These are phyloP conservation scores for Blastocystis sp. DNA, from an alignment of 352 stramenopile species.

Conservation along the genomic window DNA sequence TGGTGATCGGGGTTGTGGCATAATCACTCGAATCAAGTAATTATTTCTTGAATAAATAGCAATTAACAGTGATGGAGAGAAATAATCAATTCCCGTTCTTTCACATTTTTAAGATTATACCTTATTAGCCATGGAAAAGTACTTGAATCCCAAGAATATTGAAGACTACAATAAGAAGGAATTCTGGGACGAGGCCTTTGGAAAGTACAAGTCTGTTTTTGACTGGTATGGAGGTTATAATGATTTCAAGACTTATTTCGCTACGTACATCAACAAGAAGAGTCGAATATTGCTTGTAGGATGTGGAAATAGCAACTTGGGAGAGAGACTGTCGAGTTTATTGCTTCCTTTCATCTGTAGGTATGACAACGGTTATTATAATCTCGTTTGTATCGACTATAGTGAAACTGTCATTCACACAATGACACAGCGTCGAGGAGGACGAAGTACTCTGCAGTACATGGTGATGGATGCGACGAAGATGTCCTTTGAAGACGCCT, in stretches of 20 bases:
- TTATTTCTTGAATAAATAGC: neutral
- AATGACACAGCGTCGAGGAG: slow-evolving; percentile 13
- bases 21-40: neutral
- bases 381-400: slow-evolving; percentile 50
- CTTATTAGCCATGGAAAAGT: slow-evolving; percentile 13
- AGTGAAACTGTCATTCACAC: slow-evolving; percentile 40
- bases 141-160: slow-evolving; percentile 34
- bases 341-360: neutral
- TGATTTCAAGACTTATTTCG: slow-evolving; percentile 33
- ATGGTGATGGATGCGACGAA: slow-evolving; percentile 58
- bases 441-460: neutral
- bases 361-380: slow-evolving; percentile 58
- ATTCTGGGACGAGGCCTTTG: slow-evolving; percentile 28
- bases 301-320: slow-evolving; percentile 44
- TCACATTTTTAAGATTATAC: neutral
- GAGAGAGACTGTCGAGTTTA: slow-evolving; percentile 13
- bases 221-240: slow-evolving; percentile 55
- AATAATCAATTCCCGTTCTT: neutral
- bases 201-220: slow-evolving; percentile 40
- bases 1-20: neutral
- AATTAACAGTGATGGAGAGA: neutral
- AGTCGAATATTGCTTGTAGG: slow-evolving; percentile 35
- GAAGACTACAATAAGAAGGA: slow-evolving; percentile 58
- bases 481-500: slow-evolving; percentile 44
- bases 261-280: slow-evolving; percentile 12